Evolutionary conservation across 1,284 basidiomycete species (phyloP).

Genomic region (Exobasidium rhododendri): DNA sequence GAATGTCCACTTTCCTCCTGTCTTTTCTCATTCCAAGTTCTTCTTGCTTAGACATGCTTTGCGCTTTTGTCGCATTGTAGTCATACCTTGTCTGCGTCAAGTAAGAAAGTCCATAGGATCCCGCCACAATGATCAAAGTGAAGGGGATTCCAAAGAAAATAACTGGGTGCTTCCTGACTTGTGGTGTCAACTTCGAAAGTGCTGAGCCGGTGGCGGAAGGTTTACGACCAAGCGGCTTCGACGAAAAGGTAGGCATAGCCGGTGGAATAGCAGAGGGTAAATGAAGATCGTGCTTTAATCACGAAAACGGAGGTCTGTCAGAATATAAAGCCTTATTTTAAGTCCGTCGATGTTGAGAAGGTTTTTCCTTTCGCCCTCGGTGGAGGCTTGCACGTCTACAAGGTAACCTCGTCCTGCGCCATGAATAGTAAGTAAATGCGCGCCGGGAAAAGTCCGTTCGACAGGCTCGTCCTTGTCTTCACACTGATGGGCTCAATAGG

Average conservation of each 20-base stretch:
- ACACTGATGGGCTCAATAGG: too few relatives aligned
- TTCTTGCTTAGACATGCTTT: slow-evolving; percentile 74
- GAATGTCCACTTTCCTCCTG: slow-evolving; percentile 81
- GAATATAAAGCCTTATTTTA: too few relatives aligned
- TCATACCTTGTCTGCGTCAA: slow-evolving; percentile 92
- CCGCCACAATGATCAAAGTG: slow-evolving; percentile 75
- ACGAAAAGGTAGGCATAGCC: slow-evolving; percentile 32
- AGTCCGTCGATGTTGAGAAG: too few relatives aligned
- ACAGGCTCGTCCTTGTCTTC: too few relatives aligned
- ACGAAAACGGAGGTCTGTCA: too few relatives aligned
- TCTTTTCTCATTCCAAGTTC: slow-evolving; percentile 75
- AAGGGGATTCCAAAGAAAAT: slow-evolving; percentile 80
- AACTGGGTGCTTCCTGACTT: slow-evolving; percentile 57
- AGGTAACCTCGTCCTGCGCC: too few relatives aligned
- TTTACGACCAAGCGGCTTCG: slow-evolving; percentile 27
- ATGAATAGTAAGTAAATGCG: too few relatives aligned
- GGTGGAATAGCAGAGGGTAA: too few relatives aligned
- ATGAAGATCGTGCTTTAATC: too few relatives aligned
- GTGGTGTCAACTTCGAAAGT: neutral
- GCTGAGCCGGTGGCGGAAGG: slow-evolving; percentile 13
- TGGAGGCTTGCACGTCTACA: too few relatives aligned
- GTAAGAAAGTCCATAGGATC: slow-evolving; percentile 77
- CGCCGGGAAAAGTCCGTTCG: too few relatives aligned
- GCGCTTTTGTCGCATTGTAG: slow-evolving; percentile 74
- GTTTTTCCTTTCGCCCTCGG: too few relatives aligned